Evolutionary conservation across 164 flowering plant species (phyloP).

Genomic region (Litsea cubeba): DNA sequence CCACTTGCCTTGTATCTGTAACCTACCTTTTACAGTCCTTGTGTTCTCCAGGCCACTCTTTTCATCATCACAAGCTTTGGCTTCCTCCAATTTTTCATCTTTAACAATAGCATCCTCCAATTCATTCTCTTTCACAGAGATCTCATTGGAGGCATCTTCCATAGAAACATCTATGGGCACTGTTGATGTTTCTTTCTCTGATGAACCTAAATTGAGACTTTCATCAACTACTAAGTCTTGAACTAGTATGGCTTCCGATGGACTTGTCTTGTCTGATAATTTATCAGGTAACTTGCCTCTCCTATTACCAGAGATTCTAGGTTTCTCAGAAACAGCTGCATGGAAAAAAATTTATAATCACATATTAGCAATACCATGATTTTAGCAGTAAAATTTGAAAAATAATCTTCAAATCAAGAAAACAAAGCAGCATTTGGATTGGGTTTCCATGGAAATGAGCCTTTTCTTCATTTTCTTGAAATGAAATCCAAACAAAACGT

Average conservation of each 20-base stretch:
- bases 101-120: conserved; percentile 16
- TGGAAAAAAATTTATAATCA: not conserved
- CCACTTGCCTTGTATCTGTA: conserved; percentile 86
- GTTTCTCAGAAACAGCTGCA: conserved; percentile 37
- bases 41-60: conserved; percentile 27
- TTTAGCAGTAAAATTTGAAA: not conserved
- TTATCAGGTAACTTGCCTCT: conserved; percentile 6
- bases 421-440: no score
- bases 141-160: conserved; percentile 20
- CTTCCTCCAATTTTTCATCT: conserved; percentile 23
- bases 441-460: no score
- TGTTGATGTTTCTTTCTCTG: conserved; percentile 19
- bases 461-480: no score
- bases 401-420: not conserved
- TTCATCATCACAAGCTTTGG: conserved; percentile 19
- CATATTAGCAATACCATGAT: not conserved
- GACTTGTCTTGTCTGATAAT: conserved; percentile 14
- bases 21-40: conserved; percentile 48
- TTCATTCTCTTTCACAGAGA: conserved; percentile 23
- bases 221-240: conserved; percentile 17
- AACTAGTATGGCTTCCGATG: conserved; percentile 6
- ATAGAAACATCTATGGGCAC: conserved; percentile 23
- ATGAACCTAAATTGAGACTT: conserved; percentile 28
- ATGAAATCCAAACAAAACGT: no score
- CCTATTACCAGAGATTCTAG: conserved; percentile 6